Percentiles rank a stretch among this genome's conserved stretches.
These are phyloP conservation scores for Castanospermum australe DNA, from an alignment of 306 rosid species.

Conservation along the genomic window DNA sequence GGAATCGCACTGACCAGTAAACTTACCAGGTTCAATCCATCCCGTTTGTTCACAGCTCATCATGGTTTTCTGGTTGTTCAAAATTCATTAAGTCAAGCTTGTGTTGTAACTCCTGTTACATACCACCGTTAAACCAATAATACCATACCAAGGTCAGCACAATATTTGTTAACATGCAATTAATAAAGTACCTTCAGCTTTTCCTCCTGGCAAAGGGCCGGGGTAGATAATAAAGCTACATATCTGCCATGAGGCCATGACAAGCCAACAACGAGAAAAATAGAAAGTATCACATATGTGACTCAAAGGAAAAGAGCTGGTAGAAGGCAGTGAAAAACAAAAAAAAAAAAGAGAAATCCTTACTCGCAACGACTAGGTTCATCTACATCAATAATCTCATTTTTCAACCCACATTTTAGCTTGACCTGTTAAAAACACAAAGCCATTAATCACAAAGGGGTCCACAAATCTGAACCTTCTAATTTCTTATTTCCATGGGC, in stretches of 20 bases:
- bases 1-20: conserved; percentile 24
- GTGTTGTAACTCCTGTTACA: conserved; percentile 73
- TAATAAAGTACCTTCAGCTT: conserved; percentile 68
- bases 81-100: conserved; percentile 72
- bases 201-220: conserved; percentile 77
- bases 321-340: not conserved
- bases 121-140: conserved; percentile 16
- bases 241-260: conserved; percentile 59
- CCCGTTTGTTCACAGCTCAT: conserved; percentile 61
- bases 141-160: conserved; percentile 24
- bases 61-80: conserved; percentile 64
- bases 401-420: conserved; percentile 83
- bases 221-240: conserved; percentile 80
- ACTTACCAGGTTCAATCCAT: conserved; percentile 22
- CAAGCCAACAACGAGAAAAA: conserved; percentile 22
- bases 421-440: conserved; percentile 60
- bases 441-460: conserved; percentile 18
- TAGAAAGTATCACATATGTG: not conserved
- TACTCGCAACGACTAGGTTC: conserved; percentile 99
- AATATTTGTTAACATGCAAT: not conserved
- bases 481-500: conserved; percentile 5
- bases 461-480: not conserved
- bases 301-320: not conserved
- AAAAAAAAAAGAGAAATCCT: conserved; percentile 21
- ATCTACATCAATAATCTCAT: conserved; percentile 86